These are phyloP conservation scores for Coffea canephora DNA, from an alignment of 257 asterid species.

Conservation along the genomic window DNA sequence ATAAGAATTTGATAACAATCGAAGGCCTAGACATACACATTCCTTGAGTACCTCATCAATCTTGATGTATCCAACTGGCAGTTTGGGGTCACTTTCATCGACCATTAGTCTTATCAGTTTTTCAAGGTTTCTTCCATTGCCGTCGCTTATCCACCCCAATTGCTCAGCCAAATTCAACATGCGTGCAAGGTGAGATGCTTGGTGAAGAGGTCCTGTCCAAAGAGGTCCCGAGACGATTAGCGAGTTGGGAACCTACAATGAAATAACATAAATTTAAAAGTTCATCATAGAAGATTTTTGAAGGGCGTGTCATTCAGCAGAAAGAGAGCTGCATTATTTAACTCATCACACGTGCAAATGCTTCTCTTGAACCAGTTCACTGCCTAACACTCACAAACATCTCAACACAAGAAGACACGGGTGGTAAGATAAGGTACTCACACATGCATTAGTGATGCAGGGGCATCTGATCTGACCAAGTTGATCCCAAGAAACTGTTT, in stretches of 20 bases:
- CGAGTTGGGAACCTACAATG: conserved; percentile 60
- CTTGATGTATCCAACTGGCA: conserved; percentile 82
- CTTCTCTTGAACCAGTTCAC: not conserved
- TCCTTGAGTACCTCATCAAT: conserved; percentile 62
- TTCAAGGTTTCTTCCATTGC: conserved; percentile 57
- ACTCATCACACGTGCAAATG: no score
- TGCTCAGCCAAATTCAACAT: conserved; percentile 67
- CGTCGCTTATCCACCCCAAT: conserved; percentile 84
- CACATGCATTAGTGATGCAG: conserved; percentile 55
- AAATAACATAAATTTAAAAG: not conserved
- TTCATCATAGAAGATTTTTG: not conserved
- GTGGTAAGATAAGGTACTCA: not conserved
- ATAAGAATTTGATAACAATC: not conserved
- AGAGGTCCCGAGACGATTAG: conserved; percentile 88
- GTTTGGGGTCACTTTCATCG: conserved; percentile 72
- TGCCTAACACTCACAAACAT: not conserved
- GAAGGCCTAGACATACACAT: not conserved
- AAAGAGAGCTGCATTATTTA: not conserved
- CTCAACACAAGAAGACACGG: not conserved
- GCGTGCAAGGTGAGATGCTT: conserved; percentile 44
- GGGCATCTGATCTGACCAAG: conserved; percentile 66
- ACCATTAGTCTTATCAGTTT: conserved; percentile 63
- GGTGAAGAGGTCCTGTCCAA: conserved; percentile 95
- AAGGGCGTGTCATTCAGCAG: not conserved
- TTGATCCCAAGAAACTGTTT: conserved; percentile 57